These are phyloP conservation scores for Drosera capensis DNA, from an alignment of 148 eudicot genomes.

Conservation along the genomic window DNA sequence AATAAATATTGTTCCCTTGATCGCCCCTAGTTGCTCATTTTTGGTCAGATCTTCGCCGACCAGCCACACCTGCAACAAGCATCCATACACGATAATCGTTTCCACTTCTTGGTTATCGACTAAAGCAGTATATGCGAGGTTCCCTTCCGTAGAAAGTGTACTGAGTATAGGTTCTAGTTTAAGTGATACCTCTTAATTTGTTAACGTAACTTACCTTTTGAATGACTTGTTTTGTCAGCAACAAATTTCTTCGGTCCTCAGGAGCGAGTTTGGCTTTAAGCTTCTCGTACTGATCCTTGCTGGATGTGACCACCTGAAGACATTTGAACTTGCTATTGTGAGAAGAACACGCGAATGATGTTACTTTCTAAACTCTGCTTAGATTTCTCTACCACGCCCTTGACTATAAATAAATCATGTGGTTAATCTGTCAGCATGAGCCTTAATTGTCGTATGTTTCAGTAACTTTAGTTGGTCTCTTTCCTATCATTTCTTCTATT, in stretches of 20 bases:
- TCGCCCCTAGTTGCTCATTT: constrained; percentile 38
- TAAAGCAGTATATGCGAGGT: no score
- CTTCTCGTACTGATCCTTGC: constrained; percentile 23
- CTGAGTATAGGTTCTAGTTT: not conserved
- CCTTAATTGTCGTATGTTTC: no score
- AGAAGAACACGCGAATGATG: no score
- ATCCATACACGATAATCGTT: not conserved
- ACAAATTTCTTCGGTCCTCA: constrained; percentile 14
- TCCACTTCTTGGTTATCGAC: not conserved
- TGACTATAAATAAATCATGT: no score
- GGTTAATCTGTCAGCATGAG: no score
- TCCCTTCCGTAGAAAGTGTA: no score
- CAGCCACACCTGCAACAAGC: constrained; percentile 40
- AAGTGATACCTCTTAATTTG: not conserved
- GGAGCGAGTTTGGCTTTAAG: constrained; percentile 15
- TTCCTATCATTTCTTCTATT: no score
- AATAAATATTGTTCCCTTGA: constrained; percentile 46
- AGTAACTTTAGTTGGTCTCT: no score
- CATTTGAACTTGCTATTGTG: no score
- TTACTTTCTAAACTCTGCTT: no score
- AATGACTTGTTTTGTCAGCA: constrained; percentile 13
- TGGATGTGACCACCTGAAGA: constrained; percentile 22
- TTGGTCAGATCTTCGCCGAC: constrained; percentile 47
- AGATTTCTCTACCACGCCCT: no score
- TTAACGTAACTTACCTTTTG: constrained; percentile 37